Conservation (phyloP, 2,329 filamentous ascomycete genomes). For the Chaetomium olivaceum region DNA sequence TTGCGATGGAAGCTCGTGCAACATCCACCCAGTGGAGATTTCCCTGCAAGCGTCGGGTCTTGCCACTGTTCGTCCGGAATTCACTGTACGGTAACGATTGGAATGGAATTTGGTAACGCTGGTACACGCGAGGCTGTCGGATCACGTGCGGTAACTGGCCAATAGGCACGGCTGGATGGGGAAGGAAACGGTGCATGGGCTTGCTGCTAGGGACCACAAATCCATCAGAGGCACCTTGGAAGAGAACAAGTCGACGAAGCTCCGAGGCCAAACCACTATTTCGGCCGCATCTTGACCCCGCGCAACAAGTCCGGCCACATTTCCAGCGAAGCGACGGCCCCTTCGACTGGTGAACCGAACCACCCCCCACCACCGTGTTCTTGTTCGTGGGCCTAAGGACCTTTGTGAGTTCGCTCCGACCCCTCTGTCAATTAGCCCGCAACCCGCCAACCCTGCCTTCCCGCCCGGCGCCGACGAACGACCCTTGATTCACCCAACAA, state of each 20-base stretch:
- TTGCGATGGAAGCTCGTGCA: too few species aligned
- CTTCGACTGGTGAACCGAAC: not conserved
- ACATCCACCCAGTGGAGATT: too few species aligned
- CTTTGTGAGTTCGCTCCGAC: constrained; percentile 27
- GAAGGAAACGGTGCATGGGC: constrained; percentile 7
- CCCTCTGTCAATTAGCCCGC: constrained; percentile 29
- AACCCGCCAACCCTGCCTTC: constrained; percentile 25
- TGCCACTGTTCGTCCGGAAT: not conserved
- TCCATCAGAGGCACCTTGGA: constrained; percentile 27
- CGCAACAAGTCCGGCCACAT: constrained; percentile 6
- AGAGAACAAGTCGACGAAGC: constrained; percentile 29
- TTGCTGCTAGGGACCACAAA: constrained; percentile 28
- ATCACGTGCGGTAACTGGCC: constrained; percentile 24
- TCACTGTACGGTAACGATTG: not conserved
- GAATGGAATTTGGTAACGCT: not conserved
- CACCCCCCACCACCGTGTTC: constrained; percentile 5
- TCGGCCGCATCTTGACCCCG: constrained; percentile 25
- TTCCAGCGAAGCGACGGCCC: constrained; percentile 9
- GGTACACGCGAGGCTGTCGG: constrained; percentile 20
- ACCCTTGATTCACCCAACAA: constrained; percentile 14
- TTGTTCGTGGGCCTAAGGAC: constrained; percentile 6
- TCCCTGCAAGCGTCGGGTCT: too few species aligned
- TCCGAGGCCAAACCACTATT: constrained; percentile 23
- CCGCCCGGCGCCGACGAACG: constrained; percentile 1
- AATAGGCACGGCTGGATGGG: constrained; percentile 17